These are phyloP conservation scores for Carallia pectinifolia DNA, from an alignment of 345 rosid species.

Conservation along the genomic window DNA sequence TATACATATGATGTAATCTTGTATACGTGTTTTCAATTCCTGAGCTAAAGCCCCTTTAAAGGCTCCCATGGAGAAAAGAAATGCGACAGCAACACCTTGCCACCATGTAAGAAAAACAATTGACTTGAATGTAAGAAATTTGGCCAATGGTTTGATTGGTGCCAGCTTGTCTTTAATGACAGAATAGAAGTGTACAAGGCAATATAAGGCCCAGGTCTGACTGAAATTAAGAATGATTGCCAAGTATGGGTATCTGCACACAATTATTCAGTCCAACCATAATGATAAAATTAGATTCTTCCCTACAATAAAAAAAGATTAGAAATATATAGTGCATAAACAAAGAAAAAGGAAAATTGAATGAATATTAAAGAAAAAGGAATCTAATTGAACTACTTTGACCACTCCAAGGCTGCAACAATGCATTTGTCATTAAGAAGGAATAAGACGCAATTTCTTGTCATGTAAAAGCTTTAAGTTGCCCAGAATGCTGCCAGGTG, in stretches of 20 bases:
- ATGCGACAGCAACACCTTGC: conserved; percentile 95
- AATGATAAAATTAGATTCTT: conserved; percentile 1
- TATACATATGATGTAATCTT: conserved; percentile 94
- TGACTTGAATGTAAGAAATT: conserved; percentile 91
- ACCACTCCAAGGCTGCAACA: neutral
- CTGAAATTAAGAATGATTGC: conserved; percentile 96
- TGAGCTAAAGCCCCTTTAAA: conserved; percentile 83
- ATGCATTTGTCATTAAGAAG: neutral
- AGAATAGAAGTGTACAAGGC: conserved; percentile 92
- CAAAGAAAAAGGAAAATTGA: no score
- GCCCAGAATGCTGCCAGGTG: conserved; percentile 1
- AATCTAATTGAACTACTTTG: neutral
- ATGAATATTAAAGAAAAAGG: neutral
- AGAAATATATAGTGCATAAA: neutral
- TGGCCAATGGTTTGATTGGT: conserved; percentile 93
- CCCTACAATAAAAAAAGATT: neutral
- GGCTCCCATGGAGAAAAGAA: conserved; percentile 85
- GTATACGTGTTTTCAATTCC: conserved; percentile 85
- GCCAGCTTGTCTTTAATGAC: conserved; percentile 82
- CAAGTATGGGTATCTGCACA: conserved; percentile 88
- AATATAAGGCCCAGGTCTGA: conserved; percentile 96
- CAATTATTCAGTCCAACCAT: conserved; percentile 9
- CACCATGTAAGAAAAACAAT: conserved; percentile 99
- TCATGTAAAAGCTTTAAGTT: conserved; percentile 2
- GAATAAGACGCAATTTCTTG: neutral